Evolutionary conservation across 164 flowering plant species (phyloP).

Genomic region (Vitis rotundifolia): DNA sequence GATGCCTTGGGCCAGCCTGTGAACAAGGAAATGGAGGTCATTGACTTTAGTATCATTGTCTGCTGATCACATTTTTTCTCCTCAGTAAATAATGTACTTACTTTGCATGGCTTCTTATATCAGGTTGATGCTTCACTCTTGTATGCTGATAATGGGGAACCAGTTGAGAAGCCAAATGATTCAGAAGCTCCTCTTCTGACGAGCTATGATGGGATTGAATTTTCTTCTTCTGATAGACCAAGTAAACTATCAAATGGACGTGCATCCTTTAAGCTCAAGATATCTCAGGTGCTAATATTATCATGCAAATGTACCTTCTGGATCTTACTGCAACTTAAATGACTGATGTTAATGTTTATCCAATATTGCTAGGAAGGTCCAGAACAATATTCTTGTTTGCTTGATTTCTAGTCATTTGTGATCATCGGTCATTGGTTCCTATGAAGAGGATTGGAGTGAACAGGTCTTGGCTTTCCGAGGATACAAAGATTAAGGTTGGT

Average conservation of each 20-base stretch:
- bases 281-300: slow-evolving; percentile 67
- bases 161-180: slow-evolving; percentile 71
- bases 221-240: slow-evolving; percentile 63
- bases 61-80: background rate
- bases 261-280: slow-evolving; percentile 86
- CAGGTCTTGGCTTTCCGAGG: too few relatives aligned
- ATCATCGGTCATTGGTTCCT: too few relatives aligned
- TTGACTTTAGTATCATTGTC: slow-evolving; percentile 1
- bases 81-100: background rate
- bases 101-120: slow-evolving; percentile 5
- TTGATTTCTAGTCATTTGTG: too few relatives aligned
- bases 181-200: slow-evolving; percentile 80
- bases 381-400: too few relatives aligned
- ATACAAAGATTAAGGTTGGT: too few relatives aligned
- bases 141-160: slow-evolving; percentile 65
- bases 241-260: slow-evolving; percentile 66
- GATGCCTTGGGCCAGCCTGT: slow-evolving; percentile 66
- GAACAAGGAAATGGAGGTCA: slow-evolving; percentile 66
- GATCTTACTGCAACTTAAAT: background rate
- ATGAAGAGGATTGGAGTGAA: too few relatives aligned
- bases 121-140: slow-evolving; percentile 82
- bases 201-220: slow-evolving; percentile 79
- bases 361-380: too few relatives aligned
- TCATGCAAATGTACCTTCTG: background rate
- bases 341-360: too few relatives aligned